Evolutionary conservation across 768 basidiomycete genomes (phyloP).

Genomic region (Arthromyces matolae): DNA sequence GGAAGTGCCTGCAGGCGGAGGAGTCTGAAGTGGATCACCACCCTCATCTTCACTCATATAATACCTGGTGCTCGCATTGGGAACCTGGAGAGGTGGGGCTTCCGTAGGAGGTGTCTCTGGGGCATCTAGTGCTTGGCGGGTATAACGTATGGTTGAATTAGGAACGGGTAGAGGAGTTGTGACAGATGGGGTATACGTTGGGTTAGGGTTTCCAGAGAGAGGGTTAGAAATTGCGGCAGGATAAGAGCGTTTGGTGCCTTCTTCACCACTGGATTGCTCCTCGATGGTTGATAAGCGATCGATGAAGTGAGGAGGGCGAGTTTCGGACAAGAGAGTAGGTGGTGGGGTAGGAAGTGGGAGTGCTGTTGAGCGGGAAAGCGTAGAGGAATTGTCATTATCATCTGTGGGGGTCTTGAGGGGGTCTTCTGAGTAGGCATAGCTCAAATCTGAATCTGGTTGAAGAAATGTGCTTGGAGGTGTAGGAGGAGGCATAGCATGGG

Average conservation of each 20-base stretch:
- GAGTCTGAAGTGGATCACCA: slow-evolving; percentile 11
- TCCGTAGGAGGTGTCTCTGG: neutral
- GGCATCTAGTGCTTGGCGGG: neutral
- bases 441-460: slow-evolving; percentile 27
- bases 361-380: slow-evolving; percentile 25
- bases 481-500: slow-evolving; percentile 26
- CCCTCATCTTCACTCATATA: slow-evolving; percentile 11
- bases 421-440: slow-evolving; percentile 29
- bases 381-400: slow-evolving; percentile 19
- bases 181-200: slow-evolving; percentile 14
- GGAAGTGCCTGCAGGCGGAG: slow-evolving; percentile 7
- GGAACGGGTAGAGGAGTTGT: slow-evolving; percentile 19
- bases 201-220: neutral
- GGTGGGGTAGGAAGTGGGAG: slow-evolving; percentile 36
- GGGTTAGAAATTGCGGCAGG: slow-evolving; percentile 1
- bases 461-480: slow-evolving; percentile 40
- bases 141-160: slow-evolving; percentile 14
- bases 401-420: slow-evolving; percentile 23
- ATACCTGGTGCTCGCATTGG: slow-evolving; percentile 19
- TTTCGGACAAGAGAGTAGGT: slow-evolving; percentile 29
- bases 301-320: slow-evolving; percentile 15
- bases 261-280: slow-evolving; percentile 13
- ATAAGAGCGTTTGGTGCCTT: slow-evolving; percentile 5
- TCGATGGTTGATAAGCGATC: slow-evolving; percentile 20
- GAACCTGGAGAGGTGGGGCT: slow-evolving; percentile 22